Percentiles rank a stretch among this genome's conserved stretches.
These are phyloP conservation scores for Trichophyton rubrum DNA, from an alignment of 2,329 filamentous ascomycete genomes.

Conservation along the genomic window DNA sequence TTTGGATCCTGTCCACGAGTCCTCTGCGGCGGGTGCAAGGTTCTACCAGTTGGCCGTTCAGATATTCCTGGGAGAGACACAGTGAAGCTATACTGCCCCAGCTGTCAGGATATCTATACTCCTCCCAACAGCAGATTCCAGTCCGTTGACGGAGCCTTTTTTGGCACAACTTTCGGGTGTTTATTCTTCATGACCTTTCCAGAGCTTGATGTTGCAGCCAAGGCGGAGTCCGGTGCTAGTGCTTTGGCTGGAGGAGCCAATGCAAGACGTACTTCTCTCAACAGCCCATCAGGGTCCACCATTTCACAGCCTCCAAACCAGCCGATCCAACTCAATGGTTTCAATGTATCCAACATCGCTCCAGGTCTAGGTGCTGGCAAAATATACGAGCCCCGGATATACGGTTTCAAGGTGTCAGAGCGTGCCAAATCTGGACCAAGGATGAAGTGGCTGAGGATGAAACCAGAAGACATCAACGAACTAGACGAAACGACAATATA, in stretches of 20 bases:
- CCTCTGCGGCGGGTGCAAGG: constrained; percentile 78
- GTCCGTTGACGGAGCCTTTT: constrained; percentile 94
- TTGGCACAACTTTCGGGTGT: constrained; percentile 91
- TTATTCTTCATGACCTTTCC: constrained; percentile 98
- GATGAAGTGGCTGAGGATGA: constrained; percentile 91
- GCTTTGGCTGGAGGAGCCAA: constrained; percentile 18
- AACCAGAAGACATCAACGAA: constrained; percentile 66
- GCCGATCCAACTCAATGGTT: constrained; percentile 60
- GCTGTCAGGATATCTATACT: constrained; percentile 92
- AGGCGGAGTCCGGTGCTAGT: constrained; percentile 41
- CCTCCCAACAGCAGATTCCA: constrained; percentile 96
- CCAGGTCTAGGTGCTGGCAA: constrained; percentile 69
- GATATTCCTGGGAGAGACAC: constrained; percentile 95
- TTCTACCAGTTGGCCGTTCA: constrained; percentile 82
- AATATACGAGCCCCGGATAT: constrained; percentile 92
- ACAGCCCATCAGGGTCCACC: constrained; percentile 14
- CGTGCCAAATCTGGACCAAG: constrained; percentile 77
- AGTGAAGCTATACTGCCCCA: constrained; percentile 95
- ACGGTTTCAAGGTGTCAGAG: constrained; percentile 90
- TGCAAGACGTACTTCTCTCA: constrained; percentile 15
- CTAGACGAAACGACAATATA: constrained; percentile 56
- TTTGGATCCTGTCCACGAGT: constrained; percentile 94
- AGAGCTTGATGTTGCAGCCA: constrained; percentile 69
- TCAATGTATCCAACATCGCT: constrained; percentile 74
- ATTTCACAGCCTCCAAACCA: constrained; percentile 32